phyloP scores from a whole-genome alignment of 805 yeast species.

The Komagataella populi region DNA sequence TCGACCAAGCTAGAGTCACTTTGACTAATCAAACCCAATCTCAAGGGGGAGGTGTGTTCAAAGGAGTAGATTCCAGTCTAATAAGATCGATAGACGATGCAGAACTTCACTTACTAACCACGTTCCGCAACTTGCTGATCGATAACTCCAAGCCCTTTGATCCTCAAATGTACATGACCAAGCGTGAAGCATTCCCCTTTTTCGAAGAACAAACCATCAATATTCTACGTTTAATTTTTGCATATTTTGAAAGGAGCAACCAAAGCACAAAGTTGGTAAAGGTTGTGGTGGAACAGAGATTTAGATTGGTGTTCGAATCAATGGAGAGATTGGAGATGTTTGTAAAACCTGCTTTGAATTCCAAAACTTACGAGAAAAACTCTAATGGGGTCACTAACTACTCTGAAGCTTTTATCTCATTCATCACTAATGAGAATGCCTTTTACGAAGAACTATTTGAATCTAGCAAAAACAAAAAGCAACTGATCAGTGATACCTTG shows the following conservation, averaged over 20 bases:
- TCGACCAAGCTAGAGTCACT: slow-evolving; percentile 8
- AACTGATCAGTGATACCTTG: slow-evolving; percentile 17
- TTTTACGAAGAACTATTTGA: slow-evolving; percentile 28
- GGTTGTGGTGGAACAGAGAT: slow-evolving; percentile 25
- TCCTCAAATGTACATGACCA: slow-evolving; percentile 25
- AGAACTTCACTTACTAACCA: slow-evolving; percentile 36
- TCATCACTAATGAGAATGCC: slow-evolving; percentile 35
- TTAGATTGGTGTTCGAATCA: slow-evolving; percentile 24
- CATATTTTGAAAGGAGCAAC: slow-evolving; percentile 24
- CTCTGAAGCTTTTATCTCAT: slow-evolving; percentile 34
- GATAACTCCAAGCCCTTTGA: slow-evolving; percentile 27
- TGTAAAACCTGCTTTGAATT: slow-evolving; percentile 23
- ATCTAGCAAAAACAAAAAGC: slow-evolving; percentile 16
- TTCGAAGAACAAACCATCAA: slow-evolving; percentile 18
- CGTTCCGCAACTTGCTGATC: slow-evolving; percentile 31
- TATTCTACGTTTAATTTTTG: slow-evolving; percentile 27
- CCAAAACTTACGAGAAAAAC: slow-evolving; percentile 42
- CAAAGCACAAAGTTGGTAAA: slow-evolving; percentile 15
- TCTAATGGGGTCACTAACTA: slow-evolving; percentile 43
- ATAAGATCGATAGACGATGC: slow-evolving; percentile 41
- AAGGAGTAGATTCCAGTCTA: slow-evolving; percentile 53
- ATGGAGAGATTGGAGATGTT: slow-evolving; percentile 32
- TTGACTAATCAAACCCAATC: slow-evolving; percentile 20
- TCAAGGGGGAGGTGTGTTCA: slow-evolving; percentile 35
- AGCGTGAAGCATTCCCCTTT: slow-evolving; percentile 27